phyloP scores from a whole-genome alignment of 495 filamentous ascomycete species.

The Aspergillus conjunctus region DNA sequence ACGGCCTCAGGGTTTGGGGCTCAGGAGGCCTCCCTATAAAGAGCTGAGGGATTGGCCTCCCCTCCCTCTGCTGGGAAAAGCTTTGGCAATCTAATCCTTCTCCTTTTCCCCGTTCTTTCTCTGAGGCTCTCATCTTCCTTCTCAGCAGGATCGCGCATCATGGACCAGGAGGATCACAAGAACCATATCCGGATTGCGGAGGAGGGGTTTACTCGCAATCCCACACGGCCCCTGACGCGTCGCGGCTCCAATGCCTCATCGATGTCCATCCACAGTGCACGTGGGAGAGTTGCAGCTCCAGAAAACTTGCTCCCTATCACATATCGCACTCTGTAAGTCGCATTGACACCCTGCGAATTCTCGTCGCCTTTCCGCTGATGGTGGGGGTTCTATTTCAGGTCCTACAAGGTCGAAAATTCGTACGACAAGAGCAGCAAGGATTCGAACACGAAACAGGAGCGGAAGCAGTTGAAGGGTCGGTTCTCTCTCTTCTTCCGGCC shows the following conservation, averaged over 20 bases:
- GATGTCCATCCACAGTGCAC: constrained; percentile 10
- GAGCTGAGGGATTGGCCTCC: not conserved
- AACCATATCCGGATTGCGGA: constrained; percentile 6
- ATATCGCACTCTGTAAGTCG: constrained; percentile 5
- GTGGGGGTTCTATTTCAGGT: not conserved
- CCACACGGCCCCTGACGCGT: not conserved
- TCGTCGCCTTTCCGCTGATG: not conserved
- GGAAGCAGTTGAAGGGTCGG: constrained; percentile 6
- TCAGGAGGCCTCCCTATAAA: not conserved
- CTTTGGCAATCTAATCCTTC: not conserved
- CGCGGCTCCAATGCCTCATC: constrained; percentile 1
- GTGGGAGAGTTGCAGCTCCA: constrained; percentile 6
- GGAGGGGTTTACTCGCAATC: constrained; percentile 1
- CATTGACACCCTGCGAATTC: not conserved
- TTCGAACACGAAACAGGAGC: constrained; percentile 1
- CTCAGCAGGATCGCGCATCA: not conserved
- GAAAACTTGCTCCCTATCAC: constrained; percentile 14
- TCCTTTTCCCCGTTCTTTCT: not conserved
- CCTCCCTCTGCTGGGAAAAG: not conserved
- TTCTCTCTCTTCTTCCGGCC: not conserved
- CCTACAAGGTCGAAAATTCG: constrained; percentile 6
- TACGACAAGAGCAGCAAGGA: not conserved
- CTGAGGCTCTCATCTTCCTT: not conserved
- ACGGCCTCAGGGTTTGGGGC: not conserved
- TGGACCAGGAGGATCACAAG: constrained; percentile 2